Evolutionary conservation across 2,329 filamentous ascomycete species (phyloP).

Genomic region (Claviceps africana): DNA sequence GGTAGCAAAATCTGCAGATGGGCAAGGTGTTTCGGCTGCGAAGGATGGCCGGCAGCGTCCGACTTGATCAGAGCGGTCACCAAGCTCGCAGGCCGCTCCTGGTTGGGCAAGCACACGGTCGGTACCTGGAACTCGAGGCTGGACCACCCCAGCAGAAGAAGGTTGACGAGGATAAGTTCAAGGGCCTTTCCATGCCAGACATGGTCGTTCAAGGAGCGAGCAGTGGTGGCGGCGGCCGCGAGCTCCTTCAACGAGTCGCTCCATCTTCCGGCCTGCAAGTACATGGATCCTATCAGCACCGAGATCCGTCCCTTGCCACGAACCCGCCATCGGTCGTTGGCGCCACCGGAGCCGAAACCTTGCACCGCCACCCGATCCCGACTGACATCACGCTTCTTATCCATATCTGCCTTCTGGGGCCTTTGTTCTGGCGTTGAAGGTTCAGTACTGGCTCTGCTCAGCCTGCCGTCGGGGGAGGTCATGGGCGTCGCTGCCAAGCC

Average conservation of each 20-base stretch:
- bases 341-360: conserved; percentile 57
- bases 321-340: conserved; percentile 63
- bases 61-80: conserved; percentile 12
- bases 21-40: conserved; percentile 38
- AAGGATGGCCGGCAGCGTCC: conserved; percentile 21
- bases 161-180: conserved; percentile 70
- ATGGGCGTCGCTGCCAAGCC: conserved; percentile 34
- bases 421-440: conserved; percentile 29
- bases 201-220: conserved; percentile 73
- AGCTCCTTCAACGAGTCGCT: conserved; percentile 75
- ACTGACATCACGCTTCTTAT: conserved; percentile 34
- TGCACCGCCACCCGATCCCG: conserved; percentile 48
- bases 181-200: conserved; percentile 96
- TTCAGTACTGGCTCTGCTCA: conserved; percentile 20
- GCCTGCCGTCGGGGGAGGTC: conserved; percentile 34
- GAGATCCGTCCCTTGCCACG: conserved; percentile 68
- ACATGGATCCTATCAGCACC: conserved; percentile 71
- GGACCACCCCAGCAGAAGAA: conserved; percentile 74
- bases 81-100: conserved; percentile 29
- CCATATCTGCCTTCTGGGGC: conserved; percentile 22
- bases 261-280: conserved; percentile 83
- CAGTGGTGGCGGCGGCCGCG: conserved; percentile 61
- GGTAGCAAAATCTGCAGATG: conserved; percentile 48
- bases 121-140: conserved; percentile 72
- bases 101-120: conserved; percentile 36